A percentile compares a stretch with the other conserved stretches of the same genome.
Conservation (phyloP, 257 asterid species). For the Paraleonurus japonicus region DNA sequence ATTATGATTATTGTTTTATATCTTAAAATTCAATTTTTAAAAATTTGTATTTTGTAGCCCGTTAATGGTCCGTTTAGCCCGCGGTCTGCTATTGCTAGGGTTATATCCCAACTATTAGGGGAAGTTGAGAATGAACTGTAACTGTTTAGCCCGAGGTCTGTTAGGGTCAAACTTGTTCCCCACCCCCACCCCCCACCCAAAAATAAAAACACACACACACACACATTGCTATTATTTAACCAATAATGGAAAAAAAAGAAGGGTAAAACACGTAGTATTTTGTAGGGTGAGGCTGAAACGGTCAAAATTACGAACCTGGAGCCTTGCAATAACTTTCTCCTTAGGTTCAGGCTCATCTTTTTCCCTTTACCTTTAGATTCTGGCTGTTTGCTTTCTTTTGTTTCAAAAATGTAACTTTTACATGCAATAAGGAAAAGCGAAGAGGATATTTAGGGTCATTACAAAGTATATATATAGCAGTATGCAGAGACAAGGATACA, state of each 20-base stretch:
- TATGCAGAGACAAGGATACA: conserved; percentile 13
- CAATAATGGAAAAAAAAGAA: not conserved
- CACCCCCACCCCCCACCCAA: not conserved
- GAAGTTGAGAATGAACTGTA: no score
- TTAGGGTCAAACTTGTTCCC: no score
- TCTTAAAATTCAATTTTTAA: no score
- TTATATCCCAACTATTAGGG: no score
- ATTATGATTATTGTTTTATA: no score
- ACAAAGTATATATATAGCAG: not conserved
- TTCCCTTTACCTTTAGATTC: conserved; percentile 48
- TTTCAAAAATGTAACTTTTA: conserved; percentile 71
- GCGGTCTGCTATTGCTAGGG: no score
- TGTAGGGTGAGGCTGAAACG: conserved; percentile 11
- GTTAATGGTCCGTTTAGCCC: no score
- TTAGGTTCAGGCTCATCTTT: conserved; percentile 30
- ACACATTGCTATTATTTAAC: not conserved
- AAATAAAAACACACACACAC: not conserved
- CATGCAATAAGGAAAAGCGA: conserved; percentile 8
- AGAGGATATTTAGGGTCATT: conserved; percentile 13
- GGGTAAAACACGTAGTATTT: not conserved
- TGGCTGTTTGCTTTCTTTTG: conserved; percentile 59
- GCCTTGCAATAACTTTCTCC: conserved; percentile 72
- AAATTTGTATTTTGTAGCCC: no score
- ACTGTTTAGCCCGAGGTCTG: no score
- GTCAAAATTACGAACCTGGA: conserved; percentile 67